These are phyloP conservation scores for Trifolium subterraneum DNA, from an alignment of 306 rosid species.

Conservation along the genomic window DNA sequence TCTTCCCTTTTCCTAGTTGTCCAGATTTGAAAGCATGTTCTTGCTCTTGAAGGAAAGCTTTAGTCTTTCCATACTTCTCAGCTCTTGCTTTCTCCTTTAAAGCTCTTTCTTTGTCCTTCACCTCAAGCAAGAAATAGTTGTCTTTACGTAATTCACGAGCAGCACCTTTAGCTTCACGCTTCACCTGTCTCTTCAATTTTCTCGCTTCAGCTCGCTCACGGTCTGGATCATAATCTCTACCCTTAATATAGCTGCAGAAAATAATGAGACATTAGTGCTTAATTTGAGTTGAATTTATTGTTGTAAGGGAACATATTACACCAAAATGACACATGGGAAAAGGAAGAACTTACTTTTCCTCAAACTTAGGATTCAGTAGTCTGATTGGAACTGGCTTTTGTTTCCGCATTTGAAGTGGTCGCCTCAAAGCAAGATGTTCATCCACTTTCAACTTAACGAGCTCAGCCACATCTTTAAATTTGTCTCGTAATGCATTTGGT, in stretches of 20 bases:
- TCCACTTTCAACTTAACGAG: conserved; percentile 61
- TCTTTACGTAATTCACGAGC: conserved; percentile 91
- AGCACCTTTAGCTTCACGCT: conserved; percentile 81
- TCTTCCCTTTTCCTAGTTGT: conserved; percentile 86
- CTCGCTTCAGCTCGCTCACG: conserved; percentile 64
- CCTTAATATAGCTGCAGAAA: conserved; percentile 79
- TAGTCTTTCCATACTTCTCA: conserved; percentile 69
- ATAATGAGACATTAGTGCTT: conserved; percentile 39
- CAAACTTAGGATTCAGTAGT: conserved; percentile 80
- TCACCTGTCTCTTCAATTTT: conserved; percentile 67
- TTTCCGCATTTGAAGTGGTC: conserved; percentile 88
- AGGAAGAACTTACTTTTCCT: conserved; percentile 68
- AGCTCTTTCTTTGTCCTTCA: conserved; percentile 69
- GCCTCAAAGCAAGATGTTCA: conserved; percentile 56
- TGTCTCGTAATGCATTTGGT: conserved; percentile 56
- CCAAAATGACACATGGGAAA: neutral
- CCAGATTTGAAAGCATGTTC: conserved; percentile 90
- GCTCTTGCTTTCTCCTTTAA: conserved; percentile 65
- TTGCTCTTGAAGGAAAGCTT: conserved; percentile 88
- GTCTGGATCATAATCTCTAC: conserved; percentile 90
- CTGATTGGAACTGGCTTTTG: conserved; percentile 83
- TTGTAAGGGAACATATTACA: conserved; percentile 7
- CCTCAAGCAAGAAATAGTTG: conserved; percentile 71
- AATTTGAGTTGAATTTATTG: conserved; percentile 7
- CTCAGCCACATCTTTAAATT: conserved; percentile 59